Percentiles rank a stretch among this genome's conserved stretches.
Conservation (phyloP, 1,284 basidiomycete genomes). For the Ceratobasidium sp. region DNA sequence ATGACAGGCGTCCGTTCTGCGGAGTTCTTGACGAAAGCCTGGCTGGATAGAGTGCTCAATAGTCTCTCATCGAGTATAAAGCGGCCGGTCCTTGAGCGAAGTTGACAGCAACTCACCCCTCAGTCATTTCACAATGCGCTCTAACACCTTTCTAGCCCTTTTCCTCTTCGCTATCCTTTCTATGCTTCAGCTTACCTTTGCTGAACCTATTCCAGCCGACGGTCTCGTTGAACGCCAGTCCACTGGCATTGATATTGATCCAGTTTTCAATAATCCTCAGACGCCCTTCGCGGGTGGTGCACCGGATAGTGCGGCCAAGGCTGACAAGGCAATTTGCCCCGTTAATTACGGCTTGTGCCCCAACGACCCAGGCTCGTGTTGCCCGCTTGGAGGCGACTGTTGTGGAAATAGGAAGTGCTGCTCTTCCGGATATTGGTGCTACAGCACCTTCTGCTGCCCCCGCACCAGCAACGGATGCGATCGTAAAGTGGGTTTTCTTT, state of each 20-base stretch:
- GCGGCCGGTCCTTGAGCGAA: too few relatives aligned
- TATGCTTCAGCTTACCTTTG: not conserved
- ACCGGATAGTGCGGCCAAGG: not conserved
- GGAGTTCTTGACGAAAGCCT: too few relatives aligned
- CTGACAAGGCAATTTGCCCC: not conserved
- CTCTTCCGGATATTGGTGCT: not conserved
- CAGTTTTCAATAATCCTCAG: not conserved
- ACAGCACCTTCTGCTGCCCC: too few relatives aligned
- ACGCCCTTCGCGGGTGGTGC: not conserved
- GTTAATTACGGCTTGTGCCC: not conserved
- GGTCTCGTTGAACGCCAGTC: not conserved
- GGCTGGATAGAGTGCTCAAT: too few relatives aligned
- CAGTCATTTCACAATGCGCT: too few relatives aligned
- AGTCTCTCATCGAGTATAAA: too few relatives aligned
- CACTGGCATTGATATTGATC: not conserved
- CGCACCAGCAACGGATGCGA: too few relatives aligned
- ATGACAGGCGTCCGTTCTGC: too few relatives aligned
- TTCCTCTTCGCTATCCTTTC: constrained; percentile 1
- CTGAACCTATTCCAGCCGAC: not conserved
- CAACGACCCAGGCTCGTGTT: constrained; percentile 5
- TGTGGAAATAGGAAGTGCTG: not conserved
- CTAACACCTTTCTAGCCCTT: not conserved
- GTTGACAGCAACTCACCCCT: too few relatives aligned
- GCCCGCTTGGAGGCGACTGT: constrained; percentile 6
- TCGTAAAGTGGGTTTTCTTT: too few relatives aligned